These are phyloP conservation scores for Chromosphaera perkinsii DNA, from an alignment of 208 protist species.

Conservation along the genomic window DNA sequence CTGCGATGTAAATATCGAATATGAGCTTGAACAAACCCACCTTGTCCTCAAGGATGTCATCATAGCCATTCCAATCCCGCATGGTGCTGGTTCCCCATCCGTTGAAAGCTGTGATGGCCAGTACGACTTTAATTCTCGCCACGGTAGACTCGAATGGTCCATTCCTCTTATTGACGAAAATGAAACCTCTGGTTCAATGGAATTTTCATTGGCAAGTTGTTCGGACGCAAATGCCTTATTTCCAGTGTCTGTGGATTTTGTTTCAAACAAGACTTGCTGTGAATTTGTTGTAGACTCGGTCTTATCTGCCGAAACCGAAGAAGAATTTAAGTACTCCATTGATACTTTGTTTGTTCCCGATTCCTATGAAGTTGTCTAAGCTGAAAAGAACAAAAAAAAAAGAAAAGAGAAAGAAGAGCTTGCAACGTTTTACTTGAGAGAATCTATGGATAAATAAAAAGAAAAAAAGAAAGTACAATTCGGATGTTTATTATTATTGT, in stretches of 20 bases:
- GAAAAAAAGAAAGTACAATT: no score
- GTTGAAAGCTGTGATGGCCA: background rate
- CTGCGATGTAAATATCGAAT: constrained; percentile 44
- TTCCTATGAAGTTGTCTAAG: no score
- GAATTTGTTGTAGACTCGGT: no score
- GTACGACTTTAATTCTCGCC: background rate
- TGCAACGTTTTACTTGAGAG: no score
- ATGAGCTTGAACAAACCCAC: constrained; percentile 20
- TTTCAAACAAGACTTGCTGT: background rate
- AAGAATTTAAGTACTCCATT: no score
- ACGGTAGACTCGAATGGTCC: constrained; percentile 11
- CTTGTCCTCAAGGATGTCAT: constrained; percentile 26
- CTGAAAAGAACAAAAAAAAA: no score
- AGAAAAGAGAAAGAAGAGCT: no score
- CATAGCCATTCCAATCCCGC: constrained; percentile 20
- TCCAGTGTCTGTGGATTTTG: constrained; percentile 24
- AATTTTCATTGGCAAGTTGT: constrained; percentile 16
- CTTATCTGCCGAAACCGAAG: no score
- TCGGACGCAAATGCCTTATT: constrained; percentile 28
- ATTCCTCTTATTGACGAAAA: constrained; percentile 18
- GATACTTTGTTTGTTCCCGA: no score
- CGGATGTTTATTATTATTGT: no score
- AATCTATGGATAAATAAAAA: no score
- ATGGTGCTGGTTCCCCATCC: background rate
- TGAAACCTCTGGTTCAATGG: constrained; percentile 15